Conservation (phyloP, 202 grass and related monocot species). For the Hordeum pubiflorum region DNA sequence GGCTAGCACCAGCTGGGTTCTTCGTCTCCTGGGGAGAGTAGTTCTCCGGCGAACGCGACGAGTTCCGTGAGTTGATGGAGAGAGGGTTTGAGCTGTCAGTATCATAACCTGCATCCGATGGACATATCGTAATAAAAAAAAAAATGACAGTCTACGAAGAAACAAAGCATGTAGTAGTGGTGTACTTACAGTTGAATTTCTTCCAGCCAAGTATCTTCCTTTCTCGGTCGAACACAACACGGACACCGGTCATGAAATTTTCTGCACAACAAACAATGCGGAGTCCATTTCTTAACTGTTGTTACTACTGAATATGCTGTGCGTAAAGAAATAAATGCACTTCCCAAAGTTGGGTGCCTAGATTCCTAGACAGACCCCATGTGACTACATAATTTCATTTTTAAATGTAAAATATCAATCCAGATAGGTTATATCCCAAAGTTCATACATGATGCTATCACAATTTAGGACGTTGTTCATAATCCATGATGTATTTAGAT, state of each 20-base stretch:
- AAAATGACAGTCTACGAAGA: too few relatives aligned
- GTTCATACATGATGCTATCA: not conserved
- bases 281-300: not conserved
- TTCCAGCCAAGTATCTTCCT: slow-evolving; percentile 79
- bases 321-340: not conserved
- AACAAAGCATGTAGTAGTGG: not conserved
- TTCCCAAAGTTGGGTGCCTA: not conserved
- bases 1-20: slow-evolving; percentile 34
- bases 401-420: too few relatives aligned
- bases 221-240: slow-evolving; percentile 66
- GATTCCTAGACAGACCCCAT: too few relatives aligned
- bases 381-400: not conserved
- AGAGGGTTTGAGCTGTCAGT: slow-evolving; percentile 49
- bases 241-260: slow-evolving; percentile 87
- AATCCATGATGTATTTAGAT: not conserved
- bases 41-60: slow-evolving; percentile 37
- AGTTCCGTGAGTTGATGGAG: slow-evolving; percentile 43
- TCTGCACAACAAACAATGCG: slow-evolving; percentile 28
- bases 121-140: too few relatives aligned
- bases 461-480: not conserved
- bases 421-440: not conserved
- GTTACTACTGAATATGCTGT: not conserved
- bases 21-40: slow-evolving; percentile 46
- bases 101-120: slow-evolving; percentile 68
- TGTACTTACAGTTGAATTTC: slow-evolving; percentile 68